Evolutionary conservation across 2,329 filamentous ascomycete species (phyloP), one percentile per base, ranked within the genome.

Genomic region (Fusarium sarcochroum): DNA sequence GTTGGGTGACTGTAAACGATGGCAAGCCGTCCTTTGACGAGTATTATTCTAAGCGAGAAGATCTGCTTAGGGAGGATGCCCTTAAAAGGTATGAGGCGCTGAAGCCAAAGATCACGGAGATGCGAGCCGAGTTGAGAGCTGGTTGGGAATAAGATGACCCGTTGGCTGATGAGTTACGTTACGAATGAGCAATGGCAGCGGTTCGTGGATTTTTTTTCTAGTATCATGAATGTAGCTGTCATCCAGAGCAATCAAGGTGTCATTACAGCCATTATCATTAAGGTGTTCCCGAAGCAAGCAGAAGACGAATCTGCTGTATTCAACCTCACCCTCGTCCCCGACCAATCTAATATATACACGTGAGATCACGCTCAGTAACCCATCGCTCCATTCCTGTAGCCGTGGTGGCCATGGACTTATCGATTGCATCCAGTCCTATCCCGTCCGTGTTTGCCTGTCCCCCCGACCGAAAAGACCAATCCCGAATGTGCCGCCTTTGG

Each of bases 1-100:
- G 71, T 14, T 85, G 82, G 73, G 60, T 85, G 53, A 57, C 73
- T 32, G 61, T 84, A 53, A 66, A 65, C 4, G 76, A 79, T 45
- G 78, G 69, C 11, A 79, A 78, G 64, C 77, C 78, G 21, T 76
- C 79, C 47, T 81, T 79, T 56, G 73, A 81, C 21, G 73, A 50
- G 13, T 79, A 75, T 46, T 83, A 83, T 59, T 57, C 68, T 5
- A 73, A 76, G 14, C 69, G 73, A 7, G 64, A 72, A 6, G 73
- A 73, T 7, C 61, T 79, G 23, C 78, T 80, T 65, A 73, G 78
- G 10, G 73, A 74, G 6, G 78, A 79, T 40, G 75, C 75, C 17
- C 58, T 78, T 51, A 69, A 75, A 44, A 76, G 80, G 40, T 71
- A 71, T 42, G 62, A 65, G 21, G 71, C 63, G 18, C 40, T 80